phyloP scores from a whole-genome alignment of 78 protist species.

The Anaeramoeba flamelloides region DNA sequence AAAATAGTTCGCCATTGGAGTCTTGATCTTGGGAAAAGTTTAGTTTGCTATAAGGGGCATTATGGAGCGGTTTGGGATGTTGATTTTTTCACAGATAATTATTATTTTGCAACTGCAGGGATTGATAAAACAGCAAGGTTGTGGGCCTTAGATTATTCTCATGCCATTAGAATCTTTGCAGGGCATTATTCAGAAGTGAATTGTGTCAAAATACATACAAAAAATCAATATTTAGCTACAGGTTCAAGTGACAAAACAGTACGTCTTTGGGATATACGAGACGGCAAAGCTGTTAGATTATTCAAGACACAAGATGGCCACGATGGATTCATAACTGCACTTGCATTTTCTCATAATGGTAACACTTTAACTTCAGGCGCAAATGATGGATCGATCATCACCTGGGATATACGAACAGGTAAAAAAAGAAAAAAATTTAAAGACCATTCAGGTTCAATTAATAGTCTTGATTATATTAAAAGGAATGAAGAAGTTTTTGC shows the following conservation, averaged over 20 bases:
- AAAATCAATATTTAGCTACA: constrained; percentile 58
- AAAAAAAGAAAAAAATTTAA: too few species aligned
- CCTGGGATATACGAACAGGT: not conserved
- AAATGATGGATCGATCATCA: not conserved
- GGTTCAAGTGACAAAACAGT: constrained; percentile 52
- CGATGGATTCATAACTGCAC: not conserved
- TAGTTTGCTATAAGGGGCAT: not conserved
- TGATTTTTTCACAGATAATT: not conserved
- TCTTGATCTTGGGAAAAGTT: not conserved
- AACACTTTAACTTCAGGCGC: not conserved
- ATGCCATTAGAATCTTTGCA: too few species aligned
- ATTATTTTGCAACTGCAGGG: not conserved
- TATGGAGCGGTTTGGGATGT: not conserved
- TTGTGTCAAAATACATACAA: constrained; percentile 69
- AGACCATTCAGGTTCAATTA: too few species aligned
- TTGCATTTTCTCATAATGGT: not conserved
- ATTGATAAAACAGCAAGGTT: not conserved
- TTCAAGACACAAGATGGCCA: not conserved
- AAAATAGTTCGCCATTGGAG: not conserved
- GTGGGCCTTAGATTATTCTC: too few species aligned
- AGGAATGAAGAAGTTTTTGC: too few species aligned
- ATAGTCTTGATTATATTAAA: too few species aligned
- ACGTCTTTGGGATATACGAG: constrained; percentile 33
- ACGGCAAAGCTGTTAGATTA: not conserved
- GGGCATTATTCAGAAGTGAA: too few species aligned